Evolutionary conservation across 1,139 yeast genomes (phyloP).

Genomic region (Blastobotrys apis): DNA sequence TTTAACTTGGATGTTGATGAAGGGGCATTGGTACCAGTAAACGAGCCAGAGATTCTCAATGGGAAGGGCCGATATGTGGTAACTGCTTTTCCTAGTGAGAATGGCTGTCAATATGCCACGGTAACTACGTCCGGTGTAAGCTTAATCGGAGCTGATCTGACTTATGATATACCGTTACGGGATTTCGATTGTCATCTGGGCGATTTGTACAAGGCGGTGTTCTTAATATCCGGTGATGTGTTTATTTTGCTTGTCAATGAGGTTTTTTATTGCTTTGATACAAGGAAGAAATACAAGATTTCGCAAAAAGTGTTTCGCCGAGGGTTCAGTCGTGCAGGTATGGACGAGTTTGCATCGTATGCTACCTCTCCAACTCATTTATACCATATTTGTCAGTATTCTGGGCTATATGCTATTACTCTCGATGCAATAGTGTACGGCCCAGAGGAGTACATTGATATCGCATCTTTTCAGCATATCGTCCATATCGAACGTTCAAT

Average conservation of each 20-base stretch:
- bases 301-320: neutral
- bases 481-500: neutral
- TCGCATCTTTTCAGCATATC: neutral
- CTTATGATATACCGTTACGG: neutral
- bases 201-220: neutral
- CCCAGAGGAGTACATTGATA: neutral
- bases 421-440: neutral
- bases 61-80: slow-evolving; percentile 2
- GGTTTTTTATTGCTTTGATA: slow-evolving; percentile 1
- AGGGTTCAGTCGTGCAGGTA: neutral
- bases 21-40: neutral
- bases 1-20: neutral
- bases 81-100: neutral
- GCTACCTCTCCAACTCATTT: neutral
- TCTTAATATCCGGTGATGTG: neutral
- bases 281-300: neutral
- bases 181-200: neutral
- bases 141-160: neutral
- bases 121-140: neutral
- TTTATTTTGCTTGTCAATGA: neutral
- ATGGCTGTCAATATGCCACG: neutral
- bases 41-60: neutral
- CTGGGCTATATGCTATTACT: slow-evolving; percentile 1
- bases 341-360: slow-evolving; percentile 1
- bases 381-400: neutral